A percentile compares a stretch with the other conserved stretches of the same genome.
These are phyloP conservation scores for Trichoderma afroharzianum DNA, from an alignment of 2,329 filamentous ascomycete genomes.

Conservation along the genomic window DNA sequence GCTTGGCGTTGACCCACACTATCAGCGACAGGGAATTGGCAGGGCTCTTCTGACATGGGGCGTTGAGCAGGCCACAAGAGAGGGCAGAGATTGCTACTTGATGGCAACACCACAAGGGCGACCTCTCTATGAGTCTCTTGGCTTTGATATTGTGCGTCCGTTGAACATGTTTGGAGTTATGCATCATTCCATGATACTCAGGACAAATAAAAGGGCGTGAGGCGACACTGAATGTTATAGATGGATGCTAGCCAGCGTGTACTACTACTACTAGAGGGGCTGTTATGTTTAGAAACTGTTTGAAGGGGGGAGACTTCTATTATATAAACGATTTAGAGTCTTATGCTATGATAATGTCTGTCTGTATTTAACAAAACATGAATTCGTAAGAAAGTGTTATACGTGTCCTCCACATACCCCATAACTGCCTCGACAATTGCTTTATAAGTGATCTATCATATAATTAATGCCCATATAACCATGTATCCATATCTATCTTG, in stretches of 20 bases:
- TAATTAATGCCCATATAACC: not conserved
- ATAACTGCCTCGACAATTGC: not conserved
- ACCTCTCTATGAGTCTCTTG: constrained; percentile 14
- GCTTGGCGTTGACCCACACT: constrained; percentile 19
- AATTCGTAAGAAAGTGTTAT: not conserved
- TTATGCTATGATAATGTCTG: not conserved
- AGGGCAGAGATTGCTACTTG: constrained; percentile 18
- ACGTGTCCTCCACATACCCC: not conserved
- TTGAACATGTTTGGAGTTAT: constrained; percentile 16
- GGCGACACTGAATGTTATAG: not conserved
- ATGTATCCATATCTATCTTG: not conserved
- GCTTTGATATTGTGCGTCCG: constrained; percentile 9
- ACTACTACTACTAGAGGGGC: not conserved
- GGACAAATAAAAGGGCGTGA: not conserved
- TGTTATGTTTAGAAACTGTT: not conserved
- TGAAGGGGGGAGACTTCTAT: not conserved
- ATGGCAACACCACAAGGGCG: constrained; percentile 18
- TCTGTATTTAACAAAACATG: not conserved
- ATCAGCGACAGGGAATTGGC: constrained; percentile 20
- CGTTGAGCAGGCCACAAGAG: constrained; percentile 14
- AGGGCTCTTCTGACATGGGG: constrained; percentile 21
- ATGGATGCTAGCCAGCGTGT: not conserved
- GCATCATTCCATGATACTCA: constrained; percentile 17
- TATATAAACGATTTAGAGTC: not conserved
- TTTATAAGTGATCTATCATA: not conserved